These are phyloP conservation scores for Phytophthora multivora DNA, from an alignment of 352 stramenopile species.

Conservation along the genomic window DNA sequence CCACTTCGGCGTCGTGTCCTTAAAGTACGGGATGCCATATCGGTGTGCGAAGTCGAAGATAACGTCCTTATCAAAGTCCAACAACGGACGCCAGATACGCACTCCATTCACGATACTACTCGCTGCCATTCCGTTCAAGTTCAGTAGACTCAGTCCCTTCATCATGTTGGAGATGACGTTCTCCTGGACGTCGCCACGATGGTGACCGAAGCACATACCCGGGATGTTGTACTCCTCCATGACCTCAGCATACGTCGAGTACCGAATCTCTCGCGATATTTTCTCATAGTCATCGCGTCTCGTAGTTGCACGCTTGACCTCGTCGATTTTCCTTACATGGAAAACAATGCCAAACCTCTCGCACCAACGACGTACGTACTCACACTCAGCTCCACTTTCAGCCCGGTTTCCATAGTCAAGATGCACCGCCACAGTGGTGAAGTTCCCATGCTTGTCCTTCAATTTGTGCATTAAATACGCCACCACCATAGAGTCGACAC, in stretches of 20 bases:
- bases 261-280: slow-evolving; percentile 93
- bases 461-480: slow-evolving; percentile 92
- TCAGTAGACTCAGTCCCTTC: slow-evolving; percentile 92
- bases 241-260: slow-evolving; percentile 91
- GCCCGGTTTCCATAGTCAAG: slow-evolving; percentile 97
- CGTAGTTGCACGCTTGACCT: slow-evolving; percentile 91
- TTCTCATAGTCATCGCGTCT: slow-evolving; percentile 96
- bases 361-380: slow-evolving; percentile 93
- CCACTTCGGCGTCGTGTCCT: slow-evolving; percentile 97
- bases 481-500: slow-evolving; percentile 99
- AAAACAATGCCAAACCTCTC: slow-evolving; percentile 77
- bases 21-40: slow-evolving; percentile 97
- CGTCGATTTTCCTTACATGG: slow-evolving; percentile 88
- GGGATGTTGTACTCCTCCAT: slow-evolving; percentile 71
- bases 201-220: slow-evolving; percentile 97
- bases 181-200: slow-evolving; percentile 97
- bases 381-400: slow-evolving; percentile 92
- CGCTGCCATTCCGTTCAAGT: slow-evolving; percentile 94
- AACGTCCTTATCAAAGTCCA: slow-evolving; percentile 93
- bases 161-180: slow-evolving; percentile 99
- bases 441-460: slow-evolving; percentile 55
- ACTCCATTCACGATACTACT: slow-evolving; percentile 76
- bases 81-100: slow-evolving; percentile 92
- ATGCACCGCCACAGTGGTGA: slow-evolving; percentile 91
- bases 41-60: slow-evolving; percentile 96